Evolutionary conservation across 257 asterid species (phyloP).

Genomic region (Capsicum rhomboideum): DNA sequence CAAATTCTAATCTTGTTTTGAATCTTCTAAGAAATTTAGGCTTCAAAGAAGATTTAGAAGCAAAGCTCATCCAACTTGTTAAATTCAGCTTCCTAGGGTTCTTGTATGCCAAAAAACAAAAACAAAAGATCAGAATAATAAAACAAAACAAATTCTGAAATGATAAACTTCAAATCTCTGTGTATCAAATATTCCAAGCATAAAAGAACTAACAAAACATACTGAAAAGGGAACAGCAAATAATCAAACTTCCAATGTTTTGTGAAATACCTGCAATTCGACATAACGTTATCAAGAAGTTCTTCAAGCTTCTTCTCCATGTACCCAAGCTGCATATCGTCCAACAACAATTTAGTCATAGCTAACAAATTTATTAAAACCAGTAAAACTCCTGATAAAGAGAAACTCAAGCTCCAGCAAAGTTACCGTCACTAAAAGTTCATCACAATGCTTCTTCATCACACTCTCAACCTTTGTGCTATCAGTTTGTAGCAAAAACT

Average conservation of each 20-base stretch:
- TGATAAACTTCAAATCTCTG: not conserved
- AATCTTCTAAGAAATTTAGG: not conserved
- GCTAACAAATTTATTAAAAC: not conserved
- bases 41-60: not conserved
- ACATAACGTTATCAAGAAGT: slow-evolving; percentile 40
- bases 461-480: slow-evolving; percentile 46
- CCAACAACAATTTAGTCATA: not conserved
- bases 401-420: not conserved
- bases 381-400: not conserved
- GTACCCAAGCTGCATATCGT: slow-evolving; percentile 39
- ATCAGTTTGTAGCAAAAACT: slow-evolving; percentile 40
- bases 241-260: not conserved
- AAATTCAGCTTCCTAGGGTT: not conserved
- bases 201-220: not conserved
- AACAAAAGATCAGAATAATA: not conserved
- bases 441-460: slow-evolving; percentile 33
- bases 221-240: not conserved
- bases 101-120: not conserved
- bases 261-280: slow-evolving; percentile 60
- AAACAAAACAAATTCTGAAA: not conserved
- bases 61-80: not conserved
- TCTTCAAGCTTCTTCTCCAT: slow-evolving; percentile 78
- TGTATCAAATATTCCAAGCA: not conserved
- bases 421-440: slow-evolving; percentile 37
- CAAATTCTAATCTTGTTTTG: not conserved